Conservation (phyloP, 2,329 filamentous ascomycete species). For the Trichophyton schoenleinii region DNA sequence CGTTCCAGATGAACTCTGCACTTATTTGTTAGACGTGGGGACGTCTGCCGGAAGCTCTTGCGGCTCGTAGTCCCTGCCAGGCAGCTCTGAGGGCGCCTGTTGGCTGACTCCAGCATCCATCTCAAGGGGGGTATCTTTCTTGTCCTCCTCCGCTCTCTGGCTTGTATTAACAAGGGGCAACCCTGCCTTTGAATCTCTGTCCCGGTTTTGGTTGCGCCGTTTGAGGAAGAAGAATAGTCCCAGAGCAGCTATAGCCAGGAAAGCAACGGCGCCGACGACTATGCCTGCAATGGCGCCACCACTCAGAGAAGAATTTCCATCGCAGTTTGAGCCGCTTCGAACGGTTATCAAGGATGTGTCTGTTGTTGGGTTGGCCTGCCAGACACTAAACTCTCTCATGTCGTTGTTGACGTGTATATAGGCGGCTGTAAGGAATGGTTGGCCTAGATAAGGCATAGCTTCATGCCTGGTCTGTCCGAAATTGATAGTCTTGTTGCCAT, state of each 20-base stretch:
- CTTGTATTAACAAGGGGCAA: neutral
- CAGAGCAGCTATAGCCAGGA: neutral
- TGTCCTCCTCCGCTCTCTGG: neutral
- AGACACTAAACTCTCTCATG: slow-evolving; percentile 14
- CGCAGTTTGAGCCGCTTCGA: neutral
- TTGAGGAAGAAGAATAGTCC: slow-evolving; percentile 1
- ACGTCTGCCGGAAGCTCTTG: neutral
- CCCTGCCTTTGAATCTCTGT: neutral
- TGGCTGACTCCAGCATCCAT: neutral
- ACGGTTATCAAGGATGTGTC: slow-evolving; percentile 15
- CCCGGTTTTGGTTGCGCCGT: neutral
- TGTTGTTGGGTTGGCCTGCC: slow-evolving; percentile 12
- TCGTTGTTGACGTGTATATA: slow-evolving; percentile 24
- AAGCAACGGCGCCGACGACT: slow-evolving; percentile 6
- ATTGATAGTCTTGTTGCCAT: neutral
- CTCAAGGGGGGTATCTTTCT: neutral
- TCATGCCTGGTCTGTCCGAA: neutral
- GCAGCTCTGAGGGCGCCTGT: neutral
- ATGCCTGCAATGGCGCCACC: slow-evolving; percentile 9
- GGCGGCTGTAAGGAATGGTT: slow-evolving; percentile 21
- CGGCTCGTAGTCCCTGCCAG: neutral
- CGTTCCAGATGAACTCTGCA: neutral
- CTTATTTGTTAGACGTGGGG: neutral
- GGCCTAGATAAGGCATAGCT: slow-evolving; percentile 15
- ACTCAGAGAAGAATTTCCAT: neutral